phyloP scores from a whole-genome alignment of 2,329 filamentous ascomycete genomes.

The Scedosporium minutisporum region DNA sequence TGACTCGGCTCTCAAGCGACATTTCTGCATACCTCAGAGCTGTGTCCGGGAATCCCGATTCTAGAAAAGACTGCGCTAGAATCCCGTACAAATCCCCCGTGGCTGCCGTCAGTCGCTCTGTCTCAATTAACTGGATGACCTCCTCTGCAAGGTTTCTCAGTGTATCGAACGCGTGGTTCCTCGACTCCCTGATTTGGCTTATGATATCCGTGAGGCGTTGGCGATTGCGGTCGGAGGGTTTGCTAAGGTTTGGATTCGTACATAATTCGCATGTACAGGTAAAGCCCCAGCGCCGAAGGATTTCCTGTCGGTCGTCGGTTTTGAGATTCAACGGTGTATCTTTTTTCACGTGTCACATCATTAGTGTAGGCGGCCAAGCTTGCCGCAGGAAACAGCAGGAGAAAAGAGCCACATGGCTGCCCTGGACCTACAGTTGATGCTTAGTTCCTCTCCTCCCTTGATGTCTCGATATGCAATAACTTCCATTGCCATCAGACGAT shows the following conservation, averaged over 20 bases:
- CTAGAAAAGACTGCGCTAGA: constrained; percentile 10
- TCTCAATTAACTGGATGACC: constrained; percentile 14
- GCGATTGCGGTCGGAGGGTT: constrained; percentile 17
- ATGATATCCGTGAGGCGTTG: constrained; percentile 15
- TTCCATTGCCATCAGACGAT: constrained; percentile 14
- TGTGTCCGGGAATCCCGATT: neutral
- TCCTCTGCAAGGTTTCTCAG: constrained; percentile 16
- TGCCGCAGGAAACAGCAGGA: neutral
- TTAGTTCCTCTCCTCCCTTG: constrained; percentile 19
- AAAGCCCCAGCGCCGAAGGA: constrained; percentile 19
- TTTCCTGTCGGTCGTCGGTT: constrained; percentile 15
- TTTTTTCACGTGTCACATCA: neutral
- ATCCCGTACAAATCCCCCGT: constrained; percentile 18
- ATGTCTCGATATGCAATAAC: constrained; percentile 17
- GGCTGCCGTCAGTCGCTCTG: constrained; percentile 16
- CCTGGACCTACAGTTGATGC: constrained; percentile 16
- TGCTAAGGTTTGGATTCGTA: constrained; percentile 14
- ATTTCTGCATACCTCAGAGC: neutral
- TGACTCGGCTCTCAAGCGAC: no score
- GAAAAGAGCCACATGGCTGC: neutral
- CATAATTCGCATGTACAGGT: constrained; percentile 20
- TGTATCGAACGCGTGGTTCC: constrained; percentile 12
- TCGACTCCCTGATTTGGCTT: constrained; percentile 14
- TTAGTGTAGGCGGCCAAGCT: neutral
- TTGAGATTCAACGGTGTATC: constrained; percentile 7